phyloP scores from a whole-genome alignment of 176 grass and related monocot genomes.

The Tillandsia leiboldiana region DNA sequence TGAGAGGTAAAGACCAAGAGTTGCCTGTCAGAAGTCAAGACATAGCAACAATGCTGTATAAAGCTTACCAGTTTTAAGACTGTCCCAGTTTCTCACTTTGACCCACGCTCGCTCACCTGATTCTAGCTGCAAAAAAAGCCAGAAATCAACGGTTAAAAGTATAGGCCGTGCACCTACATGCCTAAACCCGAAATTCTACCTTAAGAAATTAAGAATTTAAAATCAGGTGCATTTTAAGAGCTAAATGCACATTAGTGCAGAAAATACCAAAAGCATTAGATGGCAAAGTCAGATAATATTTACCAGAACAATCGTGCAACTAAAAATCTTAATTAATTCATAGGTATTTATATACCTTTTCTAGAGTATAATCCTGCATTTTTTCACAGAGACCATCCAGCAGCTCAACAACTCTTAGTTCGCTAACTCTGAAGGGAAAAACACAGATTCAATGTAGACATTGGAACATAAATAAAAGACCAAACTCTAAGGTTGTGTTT shows the following conservation, averaged over 20 bases:
- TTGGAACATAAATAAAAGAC: conserved; percentile 2
- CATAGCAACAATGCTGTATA: not conserved
- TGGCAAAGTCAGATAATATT: too few relatives aligned
- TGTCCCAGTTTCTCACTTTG: conserved; percentile 72
- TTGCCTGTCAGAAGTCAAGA: not conserved
- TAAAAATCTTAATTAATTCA: too few relatives aligned
- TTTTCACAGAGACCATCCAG: conserved; percentile 67
- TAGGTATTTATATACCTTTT: conserved; percentile 33
- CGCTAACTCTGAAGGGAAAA: conserved; percentile 61
- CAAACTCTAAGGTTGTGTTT: not conserved
- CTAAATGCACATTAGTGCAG: not conserved
- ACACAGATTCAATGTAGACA: conserved; percentile 13
- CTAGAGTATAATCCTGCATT: conserved; percentile 88
- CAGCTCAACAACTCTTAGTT: conserved; percentile 87
- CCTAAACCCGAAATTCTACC: not conserved
- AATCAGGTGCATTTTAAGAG: not conserved
- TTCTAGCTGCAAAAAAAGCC: conserved; percentile 44
- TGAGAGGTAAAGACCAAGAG: not conserved
- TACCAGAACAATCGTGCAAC: too few relatives aligned
- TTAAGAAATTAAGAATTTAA: not conserved
- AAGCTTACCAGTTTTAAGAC: conserved; percentile 46
- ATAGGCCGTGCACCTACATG: too few relatives aligned
- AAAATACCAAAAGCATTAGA: too few relatives aligned
- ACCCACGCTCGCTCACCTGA: conserved; percentile 62
- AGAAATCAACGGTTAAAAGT: conserved; percentile 12